Evolutionary conservation across 164 flowering plant genomes (phyloP), one percentile per base, ranked within the genome.

Genomic region (Magnolia officinalis): DNA sequence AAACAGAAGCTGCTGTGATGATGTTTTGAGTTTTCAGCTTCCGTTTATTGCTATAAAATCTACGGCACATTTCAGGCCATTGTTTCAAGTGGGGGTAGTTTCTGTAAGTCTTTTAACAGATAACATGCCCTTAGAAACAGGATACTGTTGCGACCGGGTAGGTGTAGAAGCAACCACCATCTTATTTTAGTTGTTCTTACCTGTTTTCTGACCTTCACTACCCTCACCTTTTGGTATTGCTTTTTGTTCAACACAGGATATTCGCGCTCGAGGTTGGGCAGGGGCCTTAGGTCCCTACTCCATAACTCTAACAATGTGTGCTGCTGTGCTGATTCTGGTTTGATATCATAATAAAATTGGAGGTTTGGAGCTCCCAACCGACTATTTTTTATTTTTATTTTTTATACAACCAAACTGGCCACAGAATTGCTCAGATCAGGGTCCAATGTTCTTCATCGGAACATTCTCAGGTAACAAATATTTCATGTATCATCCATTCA

Each of bases 201-300:
- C 11, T 31, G 10, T 13, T 67, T 67, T 67, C 29, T 24, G 29
- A 65, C 71, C 26, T 37, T 67, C 26, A 24, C 31, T 5, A 26
- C 16, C 45, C 31, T 26, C 45, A 18, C 5, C 23, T 21, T 21
- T 20, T 65, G 50, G 50, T 16, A 9, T 26, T 67, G 29, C 50
- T 67, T 65, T 65, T 65, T 65, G 29, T 24, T 67, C n/a, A 8
- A 16, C 0, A 70, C 72, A 70, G 72, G 58, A 50, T 50, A 50
- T 70, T 14, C 23, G 21, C 19, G 7, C n/a, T 67, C 71, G 9
- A 67, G 83, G 85, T n/a, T 85, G 84, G 82, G 70, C 59, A 7
- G 16, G 70, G 58, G 74, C 82, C 20, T 72, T 50, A 2, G 16
- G 70, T 55, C 76, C 83, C 20, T 81, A 65, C 52, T 24, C 69